phyloP scores from a whole-genome alignment of 2,329 filamentous ascomycete genomes.

The Pseudogymnoascus sp. region DNA sequence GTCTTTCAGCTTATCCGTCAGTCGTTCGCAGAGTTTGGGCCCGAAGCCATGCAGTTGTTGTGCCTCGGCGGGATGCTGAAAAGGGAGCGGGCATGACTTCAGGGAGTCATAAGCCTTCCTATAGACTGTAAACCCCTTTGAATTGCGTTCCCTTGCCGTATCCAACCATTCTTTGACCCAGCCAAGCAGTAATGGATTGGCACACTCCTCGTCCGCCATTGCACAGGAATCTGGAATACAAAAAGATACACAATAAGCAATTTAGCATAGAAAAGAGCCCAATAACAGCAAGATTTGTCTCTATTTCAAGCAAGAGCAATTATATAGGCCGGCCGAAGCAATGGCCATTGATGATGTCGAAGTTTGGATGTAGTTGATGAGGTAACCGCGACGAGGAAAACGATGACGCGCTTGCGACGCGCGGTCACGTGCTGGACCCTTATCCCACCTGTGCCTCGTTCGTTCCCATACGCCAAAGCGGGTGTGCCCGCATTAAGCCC shows the following conservation, averaged over 20 bases:
- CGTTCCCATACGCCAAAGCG: conserved; percentile 1
- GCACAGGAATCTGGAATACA: neutral
- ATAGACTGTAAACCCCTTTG: conserved; percentile 64
- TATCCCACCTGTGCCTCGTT: neutral
- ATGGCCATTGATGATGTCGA: neutral
- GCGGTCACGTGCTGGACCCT: neutral
- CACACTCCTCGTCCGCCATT: conserved; percentile 17
- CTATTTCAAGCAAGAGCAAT: neutral
- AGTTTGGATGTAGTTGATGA: neutral
- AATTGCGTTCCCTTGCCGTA: conserved; percentile 57
- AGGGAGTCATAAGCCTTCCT: conserved; percentile 70
- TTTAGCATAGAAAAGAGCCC: neutral
- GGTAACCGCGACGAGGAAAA: neutral
- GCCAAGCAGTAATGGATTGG: conserved; percentile 60
- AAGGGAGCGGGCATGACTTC: conserved; percentile 60
- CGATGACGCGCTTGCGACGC: neutral
- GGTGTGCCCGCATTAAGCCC: conserved; percentile 4
- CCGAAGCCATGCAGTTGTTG: conserved; percentile 68
- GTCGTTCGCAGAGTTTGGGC: conserved; percentile 58
- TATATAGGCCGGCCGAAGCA: neutral
- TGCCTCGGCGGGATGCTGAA: conserved; percentile 62
- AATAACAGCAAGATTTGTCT: neutral
- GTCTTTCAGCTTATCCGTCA: conserved; percentile 52
- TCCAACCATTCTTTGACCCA: conserved; percentile 77
- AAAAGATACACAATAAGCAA: neutral